A percentile compares a stretch with the other conserved stretches of the same genome.
phyloP scores from a whole-genome alignment of 2,329 filamentous ascomycete genomes.

The Aureobasidium sp. region DNA sequence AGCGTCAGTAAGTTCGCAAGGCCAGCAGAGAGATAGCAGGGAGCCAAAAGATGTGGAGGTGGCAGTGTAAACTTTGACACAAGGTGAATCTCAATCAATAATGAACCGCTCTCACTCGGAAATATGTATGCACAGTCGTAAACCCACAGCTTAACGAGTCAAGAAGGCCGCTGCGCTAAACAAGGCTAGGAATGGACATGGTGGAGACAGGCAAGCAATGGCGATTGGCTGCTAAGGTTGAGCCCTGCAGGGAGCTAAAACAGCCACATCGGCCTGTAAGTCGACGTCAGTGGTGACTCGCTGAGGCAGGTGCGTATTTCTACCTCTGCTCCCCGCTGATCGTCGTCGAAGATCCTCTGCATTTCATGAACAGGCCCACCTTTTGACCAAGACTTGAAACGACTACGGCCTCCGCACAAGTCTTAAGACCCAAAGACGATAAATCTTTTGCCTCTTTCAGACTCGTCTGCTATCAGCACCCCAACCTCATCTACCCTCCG shows the following conservation, averaged over 20 bases:
- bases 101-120: constrained; percentile 6
- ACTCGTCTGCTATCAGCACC: constrained; percentile 5
- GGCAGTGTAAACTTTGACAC: constrained; percentile 15
- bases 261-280: constrained; percentile 12
- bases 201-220: background rate
- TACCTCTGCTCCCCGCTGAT: constrained; percentile 15
- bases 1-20: background rate
- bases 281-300: constrained; percentile 13
- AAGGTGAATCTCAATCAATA: constrained; percentile 2
- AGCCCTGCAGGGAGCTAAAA: constrained; percentile 10
- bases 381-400: constrained; percentile 14
- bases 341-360: constrained; percentile 11
- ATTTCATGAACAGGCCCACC: constrained; percentile 13
- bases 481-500: constrained; percentile 6
- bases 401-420: constrained; percentile 9
- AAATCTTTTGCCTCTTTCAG: constrained; percentile 12
- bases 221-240: constrained; percentile 11
- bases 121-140: background rate
- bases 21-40: background rate
- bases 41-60: background rate
- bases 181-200: constrained; percentile 5
- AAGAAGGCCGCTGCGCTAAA: background rate
- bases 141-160: constrained; percentile 12
- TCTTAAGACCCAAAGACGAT: background rate
- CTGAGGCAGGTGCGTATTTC: constrained; percentile 11